Evolutionary conservation across 2,329 filamentous ascomycete species (phyloP).

Genomic region (Cytospora mali): DNA sequence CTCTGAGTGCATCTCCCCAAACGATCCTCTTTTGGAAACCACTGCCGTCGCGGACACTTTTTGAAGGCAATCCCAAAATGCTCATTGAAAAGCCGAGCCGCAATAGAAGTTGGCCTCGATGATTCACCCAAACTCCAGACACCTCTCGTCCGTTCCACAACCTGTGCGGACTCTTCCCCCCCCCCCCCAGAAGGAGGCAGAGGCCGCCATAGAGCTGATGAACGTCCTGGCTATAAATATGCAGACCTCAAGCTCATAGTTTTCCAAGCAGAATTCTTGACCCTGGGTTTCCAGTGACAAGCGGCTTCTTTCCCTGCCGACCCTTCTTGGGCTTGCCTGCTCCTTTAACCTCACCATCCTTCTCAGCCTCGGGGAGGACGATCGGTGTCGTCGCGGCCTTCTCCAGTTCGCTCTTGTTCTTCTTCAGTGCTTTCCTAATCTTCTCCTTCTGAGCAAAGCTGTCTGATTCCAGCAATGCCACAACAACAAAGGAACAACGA

Average conservation of each 20-base stretch:
- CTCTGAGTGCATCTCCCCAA: constrained; percentile 1
- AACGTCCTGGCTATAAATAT: not conserved
- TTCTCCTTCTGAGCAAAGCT: constrained; percentile 69
- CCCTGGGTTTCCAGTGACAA: constrained; percentile 61
- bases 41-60: constrained; percentile 16
- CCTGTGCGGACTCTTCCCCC: constrained; percentile 3
- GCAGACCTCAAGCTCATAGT: constrained; percentile 27
- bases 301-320: constrained; percentile 42
- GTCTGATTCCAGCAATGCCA: constrained; percentile 76
- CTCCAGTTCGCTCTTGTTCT: constrained; percentile 71
- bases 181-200: not conserved
- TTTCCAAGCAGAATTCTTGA: constrained; percentile 63
- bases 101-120: constrained; percentile 3
- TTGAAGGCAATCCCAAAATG: constrained; percentile 3
- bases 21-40: constrained; percentile 15
- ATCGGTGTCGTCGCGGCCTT: constrained; percentile 64
- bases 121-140: constrained; percentile 7
- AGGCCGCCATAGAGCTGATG: constrained; percentile 1
- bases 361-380: constrained; percentile 45
- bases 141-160: constrained; percentile 5
- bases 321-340: constrained; percentile 49
- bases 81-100: constrained; percentile 7
- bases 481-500: constrained; percentile 81
- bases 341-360: constrained; percentile 51
- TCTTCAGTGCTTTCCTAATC: constrained; percentile 70